These are phyloP conservation scores for Malus hybrid DNA, from an alignment of 331 rosid genomes.

Conservation along the genomic window DNA sequence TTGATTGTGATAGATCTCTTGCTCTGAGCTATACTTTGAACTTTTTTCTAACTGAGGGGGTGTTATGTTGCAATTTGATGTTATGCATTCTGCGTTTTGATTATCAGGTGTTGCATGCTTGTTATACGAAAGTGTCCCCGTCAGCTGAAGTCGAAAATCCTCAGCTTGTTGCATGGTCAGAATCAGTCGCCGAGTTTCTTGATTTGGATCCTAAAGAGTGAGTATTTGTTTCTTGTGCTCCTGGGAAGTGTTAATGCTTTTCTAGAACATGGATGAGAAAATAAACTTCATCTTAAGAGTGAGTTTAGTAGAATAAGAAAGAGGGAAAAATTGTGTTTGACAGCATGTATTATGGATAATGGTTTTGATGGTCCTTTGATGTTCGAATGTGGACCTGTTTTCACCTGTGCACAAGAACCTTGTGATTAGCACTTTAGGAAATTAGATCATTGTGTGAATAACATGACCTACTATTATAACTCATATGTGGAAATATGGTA, in stretches of 20 bases:
- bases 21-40: not conserved
- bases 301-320: not conserved
- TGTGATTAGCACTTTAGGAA: not conserved
- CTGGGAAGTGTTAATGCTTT: not conserved
- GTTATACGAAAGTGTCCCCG: conserved; percentile 69
- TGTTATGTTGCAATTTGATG: not conserved
- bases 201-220: conserved; percentile 82
- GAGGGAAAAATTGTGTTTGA: not conserved
- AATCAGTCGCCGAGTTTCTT: conserved; percentile 60
- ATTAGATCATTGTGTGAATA: not conserved
- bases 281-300: not conserved
- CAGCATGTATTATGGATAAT: not conserved
- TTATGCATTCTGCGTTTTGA: not conserved
- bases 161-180: conserved; percentile 82
- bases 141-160: conserved; percentile 72
- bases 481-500: not conserved
- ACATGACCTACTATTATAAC: not conserved
- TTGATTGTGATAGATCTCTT: not conserved
- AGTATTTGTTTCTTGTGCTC: conserved; percentile 24
- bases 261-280: not conserved
- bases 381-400: not conserved
- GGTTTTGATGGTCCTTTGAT: not conserved
- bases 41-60: not conserved
- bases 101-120: conserved; percentile 82
- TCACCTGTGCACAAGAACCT: not conserved